Base-by-base conservation (phyloP, 2,329 filamentous ascomycete species). In the Akanthomyces dipterigenus region DNA sequence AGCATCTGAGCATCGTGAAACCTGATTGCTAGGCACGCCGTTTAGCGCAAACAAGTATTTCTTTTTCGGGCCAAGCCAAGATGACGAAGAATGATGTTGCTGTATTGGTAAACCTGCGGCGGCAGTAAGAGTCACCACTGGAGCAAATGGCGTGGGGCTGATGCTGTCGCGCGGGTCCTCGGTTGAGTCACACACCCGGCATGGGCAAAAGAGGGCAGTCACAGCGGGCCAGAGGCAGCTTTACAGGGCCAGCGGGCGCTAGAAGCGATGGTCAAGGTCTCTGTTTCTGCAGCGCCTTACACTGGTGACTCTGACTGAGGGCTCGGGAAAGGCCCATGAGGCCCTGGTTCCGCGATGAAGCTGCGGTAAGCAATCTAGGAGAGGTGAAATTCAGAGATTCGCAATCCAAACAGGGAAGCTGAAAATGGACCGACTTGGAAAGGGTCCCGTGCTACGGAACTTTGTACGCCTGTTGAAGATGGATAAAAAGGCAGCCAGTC, bases 51-150 rank as follows among this genome's bases (percentile, higher is more conserved):
- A 34, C 9, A 8, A 3, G 22, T 31, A 8, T 34, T 53, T 9
- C 42, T 43, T 14, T 20, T 54, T 48, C 43, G 24, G 58, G 49
- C 9, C 28, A 46, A 60, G 45, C 18, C 12, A 14, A 54, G 24
- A 60, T 60, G 58, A 60, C 58, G 58, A 60, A 60, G 22, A 48
- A 60, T 60, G 49, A 60, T 40, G 20, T 45, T 60, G 12, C 49
- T 40, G 42, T 2, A 54, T 50, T 48, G 28, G 58, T 43, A 53
- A 43, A 60, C 34, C n/a, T 20, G 28, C 12, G 14, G 40, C 24
- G 12, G 5, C 22, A n/a, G 48, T 60, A 60, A 60, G 56, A 60
- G 56, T 60, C 56, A 60, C 45, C 45, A 14, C 38, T 53, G 24
- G 14, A 53, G 36, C 31, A 34, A 6, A 22, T 50, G 38, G 43